phyloP scores from a whole-genome alignment of 2,329 filamentous ascomycete species.

The Colletotrichum neosansevieriae region DNA sequence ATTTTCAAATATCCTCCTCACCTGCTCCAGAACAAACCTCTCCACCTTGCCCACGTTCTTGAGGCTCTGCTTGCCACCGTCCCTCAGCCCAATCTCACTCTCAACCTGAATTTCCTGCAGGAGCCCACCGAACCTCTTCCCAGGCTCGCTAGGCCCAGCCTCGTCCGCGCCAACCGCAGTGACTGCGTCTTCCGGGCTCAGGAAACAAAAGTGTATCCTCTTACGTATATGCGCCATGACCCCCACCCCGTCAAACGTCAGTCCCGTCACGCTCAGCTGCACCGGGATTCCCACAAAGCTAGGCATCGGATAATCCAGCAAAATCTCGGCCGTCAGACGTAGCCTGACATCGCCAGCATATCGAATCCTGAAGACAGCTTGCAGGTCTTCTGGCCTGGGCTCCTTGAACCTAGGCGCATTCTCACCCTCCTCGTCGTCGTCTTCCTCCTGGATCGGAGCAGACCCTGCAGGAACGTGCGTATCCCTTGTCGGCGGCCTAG shows the following conservation, averaged over 20 bases:
- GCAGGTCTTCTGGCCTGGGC: conserved; percentile 85
- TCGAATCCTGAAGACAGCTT: conserved; percentile 90
- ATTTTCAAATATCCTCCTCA: conserved; percentile 96
- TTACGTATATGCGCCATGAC: conserved; percentile 92
- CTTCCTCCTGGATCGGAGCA: conserved; percentile 52
- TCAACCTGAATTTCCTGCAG: conserved; percentile 95
- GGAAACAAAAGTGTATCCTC: conserved; percentile 91
- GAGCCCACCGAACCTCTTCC: conserved; percentile 73
- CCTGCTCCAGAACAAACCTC: conserved; percentile 95
- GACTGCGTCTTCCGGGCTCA: conserved; percentile 90
- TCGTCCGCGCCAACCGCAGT: conserved; percentile 72
- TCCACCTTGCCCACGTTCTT: conserved; percentile 99
- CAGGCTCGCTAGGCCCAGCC: conserved; percentile 43
- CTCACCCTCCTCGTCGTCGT: conserved; percentile 45
- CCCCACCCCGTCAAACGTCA: conserved; percentile 95
- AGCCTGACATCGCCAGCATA: conserved; percentile 91
- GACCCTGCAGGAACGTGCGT: conserved; percentile 48
- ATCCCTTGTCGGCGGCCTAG: conserved; percentile 70
- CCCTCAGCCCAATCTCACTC: conserved; percentile 95
- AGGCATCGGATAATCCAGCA: conserved; percentile 98
- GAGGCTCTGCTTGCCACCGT: conserved; percentile 91
- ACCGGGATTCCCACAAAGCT: conserved; percentile 97
- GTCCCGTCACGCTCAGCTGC: conserved; percentile 92
- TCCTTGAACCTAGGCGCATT: conserved; percentile 71
- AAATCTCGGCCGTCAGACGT: conserved; percentile 91